phyloP scores from a whole-genome alignment of 768 basidiomycete genomes.

The Kwoniella sp. region DNA sequence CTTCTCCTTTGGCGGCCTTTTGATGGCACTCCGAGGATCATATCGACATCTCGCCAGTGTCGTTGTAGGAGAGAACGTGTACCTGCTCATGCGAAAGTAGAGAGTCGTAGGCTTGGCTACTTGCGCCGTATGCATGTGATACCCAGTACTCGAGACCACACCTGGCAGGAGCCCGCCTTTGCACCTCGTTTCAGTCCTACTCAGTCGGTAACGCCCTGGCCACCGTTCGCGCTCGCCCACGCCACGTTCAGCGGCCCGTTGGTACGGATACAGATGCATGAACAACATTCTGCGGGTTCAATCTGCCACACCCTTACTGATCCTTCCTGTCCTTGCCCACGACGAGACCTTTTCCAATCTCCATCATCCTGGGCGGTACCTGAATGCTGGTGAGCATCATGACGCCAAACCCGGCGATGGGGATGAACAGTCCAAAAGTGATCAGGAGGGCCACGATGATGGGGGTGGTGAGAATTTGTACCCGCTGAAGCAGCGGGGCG shows the following conservation, averaged over 20 bases:
- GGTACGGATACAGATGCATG: not conserved
- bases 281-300: no score
- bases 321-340: slow-evolving; percentile 46
- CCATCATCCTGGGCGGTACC: slow-evolving; percentile 48
- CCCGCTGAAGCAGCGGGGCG: slow-evolving; percentile 39
- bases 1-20: slow-evolving; percentile 89
- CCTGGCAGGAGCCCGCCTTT: no score
- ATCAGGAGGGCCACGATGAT: slow-evolving; percentile 44
- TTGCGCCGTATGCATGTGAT: no score
- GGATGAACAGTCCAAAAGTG: slow-evolving; percentile 40
- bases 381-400: slow-evolving; percentile 42
- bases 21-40: slow-evolving; percentile 88
- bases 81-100: slow-evolving; percentile 67
- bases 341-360: slow-evolving; percentile 37
- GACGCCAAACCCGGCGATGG: slow-evolving; percentile 38
- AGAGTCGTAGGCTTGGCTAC: no score
- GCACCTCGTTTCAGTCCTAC: no score
- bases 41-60: slow-evolving; percentile 87
- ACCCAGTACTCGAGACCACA: no score
- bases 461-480: slow-evolving; percentile 43
- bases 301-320: no score
- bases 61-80: slow-evolving; percentile 88
- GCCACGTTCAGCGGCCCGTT: not conserved
- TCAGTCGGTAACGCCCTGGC: no score
- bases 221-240: no score